These are phyloP conservation scores for Conticribra guillardii DNA, from an alignment of 108 stramenopile genomes.

Conservation along the genomic window DNA sequence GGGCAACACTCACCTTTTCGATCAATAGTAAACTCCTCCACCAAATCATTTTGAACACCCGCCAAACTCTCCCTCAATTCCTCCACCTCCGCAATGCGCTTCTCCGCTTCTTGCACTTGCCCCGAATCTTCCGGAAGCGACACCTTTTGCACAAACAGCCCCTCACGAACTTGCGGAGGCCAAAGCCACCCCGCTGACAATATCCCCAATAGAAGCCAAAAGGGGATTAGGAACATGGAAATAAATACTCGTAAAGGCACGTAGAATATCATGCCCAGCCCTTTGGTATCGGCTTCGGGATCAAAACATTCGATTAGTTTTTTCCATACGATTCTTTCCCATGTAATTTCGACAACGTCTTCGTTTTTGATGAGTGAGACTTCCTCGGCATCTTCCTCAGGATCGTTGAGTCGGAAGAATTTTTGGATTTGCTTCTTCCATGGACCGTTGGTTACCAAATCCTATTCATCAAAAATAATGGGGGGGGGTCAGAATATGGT, in stretches of 20 bases:
- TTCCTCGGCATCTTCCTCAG: slow-evolving; percentile 17
- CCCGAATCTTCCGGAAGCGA: slow-evolving; percentile 62
- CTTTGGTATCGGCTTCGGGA: slow-evolving; percentile 58
- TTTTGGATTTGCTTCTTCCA: slow-evolving; percentile 34
- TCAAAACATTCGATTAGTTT: slow-evolving; percentile 71
- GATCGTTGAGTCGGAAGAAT: slow-evolving; percentile 27
- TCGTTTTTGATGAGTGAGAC: not conserved
- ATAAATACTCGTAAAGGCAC: slow-evolving; percentile 54
- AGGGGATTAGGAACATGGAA: slow-evolving; percentile 67
- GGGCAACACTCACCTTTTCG: slow-evolving; percentile 42
- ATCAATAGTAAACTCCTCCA: slow-evolving; percentile 61
- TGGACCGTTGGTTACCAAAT: slow-evolving; percentile 42
- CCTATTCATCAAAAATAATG: not conserved
- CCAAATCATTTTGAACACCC: slow-evolving; percentile 58
- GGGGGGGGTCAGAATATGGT: too few species aligned
- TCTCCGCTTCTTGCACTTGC: slow-evolving; percentile 48
- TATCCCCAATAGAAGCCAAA: slow-evolving; percentile 78
- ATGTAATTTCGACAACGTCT: slow-evolving; percentile 23
- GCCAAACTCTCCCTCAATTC: slow-evolving; percentile 60
- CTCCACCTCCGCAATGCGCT: slow-evolving; percentile 59
- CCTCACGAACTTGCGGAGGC: slow-evolving; percentile 88
- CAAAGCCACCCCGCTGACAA: slow-evolving; percentile 76
- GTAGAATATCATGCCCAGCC: slow-evolving; percentile 60
- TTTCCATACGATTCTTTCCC: slow-evolving; percentile 58
- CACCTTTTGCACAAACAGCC: slow-evolving; percentile 76